phyloP scores from a whole-genome alignment of 2,329 filamentous ascomycete species.

The Lojkania enalia region DNA sequence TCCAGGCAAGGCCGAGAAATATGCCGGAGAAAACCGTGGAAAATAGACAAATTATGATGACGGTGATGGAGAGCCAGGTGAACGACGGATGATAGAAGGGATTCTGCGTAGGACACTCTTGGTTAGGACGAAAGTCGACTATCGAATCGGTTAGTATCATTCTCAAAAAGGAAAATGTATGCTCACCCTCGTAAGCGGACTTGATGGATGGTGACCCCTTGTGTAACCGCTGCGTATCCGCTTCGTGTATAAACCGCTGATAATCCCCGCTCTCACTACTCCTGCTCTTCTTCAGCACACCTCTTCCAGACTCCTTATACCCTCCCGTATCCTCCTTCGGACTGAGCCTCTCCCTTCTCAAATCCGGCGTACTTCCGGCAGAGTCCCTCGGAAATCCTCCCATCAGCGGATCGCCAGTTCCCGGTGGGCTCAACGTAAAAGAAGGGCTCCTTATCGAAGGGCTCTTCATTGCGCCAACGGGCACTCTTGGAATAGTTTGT shows the following conservation, averaged over 20 bases:
- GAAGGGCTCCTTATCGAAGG: slow-evolving; percentile 24
- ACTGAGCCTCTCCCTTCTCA: slow-evolving; percentile 37
- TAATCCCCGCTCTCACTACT: slow-evolving; percentile 32
- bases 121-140: slow-evolving; percentile 38
- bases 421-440: slow-evolving; percentile 29
- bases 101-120: slow-evolving; percentile 42
- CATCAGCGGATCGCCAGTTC: slow-evolving; percentile 34
- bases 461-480: slow-evolving; percentile 22
- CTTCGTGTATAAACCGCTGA: slow-evolving; percentile 31
- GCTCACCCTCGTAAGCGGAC: slow-evolving; percentile 39
- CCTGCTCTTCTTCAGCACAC: slow-evolving; percentile 23
- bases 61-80: slow-evolving; percentile 54
- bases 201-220: slow-evolving; percentile 35
- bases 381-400: slow-evolving; percentile 32
- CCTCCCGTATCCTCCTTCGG: slow-evolving; percentile 26
- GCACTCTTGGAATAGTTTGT: slow-evolving; percentile 27
- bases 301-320: slow-evolving; percentile 34
- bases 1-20: slow-evolving; percentile 66
- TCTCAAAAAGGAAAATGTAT: background rate
- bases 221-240: slow-evolving; percentile 26
- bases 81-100: slow-evolving; percentile 45
- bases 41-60: slow-evolving; percentile 58
- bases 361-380: slow-evolving; percentile 35
- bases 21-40: slow-evolving; percentile 66
- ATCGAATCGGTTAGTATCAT: background rate